Evolutionary conservation across 192 early-diverging fungal genomes (phyloP).

Genomic region (Coemansia sp.): DNA sequence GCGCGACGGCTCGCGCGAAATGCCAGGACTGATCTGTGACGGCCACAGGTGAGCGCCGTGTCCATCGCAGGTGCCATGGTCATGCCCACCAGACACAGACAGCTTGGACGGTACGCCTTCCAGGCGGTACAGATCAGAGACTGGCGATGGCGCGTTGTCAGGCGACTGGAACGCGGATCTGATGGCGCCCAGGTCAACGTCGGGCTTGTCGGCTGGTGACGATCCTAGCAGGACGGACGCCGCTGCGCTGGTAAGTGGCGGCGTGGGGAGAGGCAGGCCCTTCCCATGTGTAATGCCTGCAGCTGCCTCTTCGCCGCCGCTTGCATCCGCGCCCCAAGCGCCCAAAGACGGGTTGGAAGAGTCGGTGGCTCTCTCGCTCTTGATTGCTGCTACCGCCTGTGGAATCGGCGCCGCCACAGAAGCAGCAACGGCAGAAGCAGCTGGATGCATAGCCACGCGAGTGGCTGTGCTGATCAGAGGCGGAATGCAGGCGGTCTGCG

Average conservation of each 20-base stretch:
- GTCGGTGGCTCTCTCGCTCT: background rate
- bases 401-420: too few relatives aligned
- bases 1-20: conserved; percentile 35
- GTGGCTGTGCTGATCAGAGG: background rate
- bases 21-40: conserved; percentile 47
- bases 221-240: conserved; percentile 11
- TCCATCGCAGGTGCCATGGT: conserved; percentile 14
- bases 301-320: background rate
- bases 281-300: background rate
- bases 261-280: conserved; percentile 13
- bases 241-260: conserved; percentile 13
- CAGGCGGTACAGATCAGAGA: background rate
- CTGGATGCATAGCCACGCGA: background rate
- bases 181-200: background rate
- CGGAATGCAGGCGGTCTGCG: too few relatives aligned
- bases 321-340: background rate
- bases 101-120: conserved; percentile 35
- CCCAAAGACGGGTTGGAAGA: conserved; percentile 6
- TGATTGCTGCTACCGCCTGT: conserved; percentile 9
- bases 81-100: conserved; percentile 44
- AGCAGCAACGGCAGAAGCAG: background rate
- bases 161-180: conserved; percentile 11
- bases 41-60: conserved; percentile 44
- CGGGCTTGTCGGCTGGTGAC: background rate
- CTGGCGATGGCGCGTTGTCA: background rate